A percentile compares a stretch with the other conserved stretches of the same genome.
These are phyloP conservation scores for Xylariomycetidae sp. DNA, from an alignment of 2,329 filamentous ascomycete species.

Conservation along the genomic window DNA sequence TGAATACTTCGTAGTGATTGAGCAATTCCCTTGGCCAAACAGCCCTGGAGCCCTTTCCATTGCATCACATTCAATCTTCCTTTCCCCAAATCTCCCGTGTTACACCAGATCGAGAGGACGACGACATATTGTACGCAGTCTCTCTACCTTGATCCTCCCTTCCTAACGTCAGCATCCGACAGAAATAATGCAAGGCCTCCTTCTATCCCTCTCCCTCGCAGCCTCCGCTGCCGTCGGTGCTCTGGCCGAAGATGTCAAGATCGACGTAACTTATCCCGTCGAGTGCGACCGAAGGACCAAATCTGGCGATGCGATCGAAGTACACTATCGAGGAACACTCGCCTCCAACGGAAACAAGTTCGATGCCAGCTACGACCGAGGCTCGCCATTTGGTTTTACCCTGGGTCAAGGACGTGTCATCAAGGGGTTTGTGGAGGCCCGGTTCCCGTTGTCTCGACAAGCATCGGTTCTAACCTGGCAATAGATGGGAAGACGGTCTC, in stretches of 20 bases:
- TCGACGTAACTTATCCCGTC: slow-evolving; percentile 69
- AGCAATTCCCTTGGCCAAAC: no score
- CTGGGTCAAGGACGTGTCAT: slow-evolving; percentile 83
- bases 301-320: slow-evolving; percentile 73
- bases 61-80: no score
- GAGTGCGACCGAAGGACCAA: slow-evolving; percentile 75
- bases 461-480: slow-evolving; percentile 14
- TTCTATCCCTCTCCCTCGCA: slow-evolving; percentile 45
- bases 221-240: slow-evolving; percentile 46
- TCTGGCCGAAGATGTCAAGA: slow-evolving; percentile 61
- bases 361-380: slow-evolving; percentile 78
- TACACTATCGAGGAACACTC: slow-evolving; percentile 87
- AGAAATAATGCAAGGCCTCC: slow-evolving; percentile 46
- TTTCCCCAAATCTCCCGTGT: no score
- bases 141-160: no score
- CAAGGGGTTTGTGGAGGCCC: slow-evolving; percentile 59
- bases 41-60: no score
- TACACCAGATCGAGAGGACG: no score
- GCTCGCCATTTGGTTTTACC: slow-evolving; percentile 70
- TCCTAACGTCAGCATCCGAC: no score
- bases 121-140: no score
- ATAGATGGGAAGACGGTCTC: slow-evolving; percentile 83
- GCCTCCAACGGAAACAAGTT: slow-evolving; percentile 71
- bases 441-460: slow-evolving; percentile 1
- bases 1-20: no score